Conservation (phyloP, 2,329 filamentous ascomycete species). For the Grosmannia penicillata region DNA sequence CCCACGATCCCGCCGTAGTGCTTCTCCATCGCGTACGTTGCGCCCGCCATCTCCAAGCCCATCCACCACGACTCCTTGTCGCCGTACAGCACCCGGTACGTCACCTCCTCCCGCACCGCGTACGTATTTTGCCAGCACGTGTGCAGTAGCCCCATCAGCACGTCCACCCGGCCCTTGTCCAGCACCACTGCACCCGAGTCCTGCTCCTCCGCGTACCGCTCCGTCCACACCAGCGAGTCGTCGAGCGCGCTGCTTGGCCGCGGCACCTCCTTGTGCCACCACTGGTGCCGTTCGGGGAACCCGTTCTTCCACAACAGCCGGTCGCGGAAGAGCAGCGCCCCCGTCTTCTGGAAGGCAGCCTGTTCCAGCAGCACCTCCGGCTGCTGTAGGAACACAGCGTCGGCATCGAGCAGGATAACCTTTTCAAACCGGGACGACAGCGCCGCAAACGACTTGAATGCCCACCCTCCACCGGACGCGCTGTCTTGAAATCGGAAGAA, state of each 20-base stretch:
- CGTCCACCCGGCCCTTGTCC: constrained; percentile 1
- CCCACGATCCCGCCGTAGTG: constrained; percentile 3
- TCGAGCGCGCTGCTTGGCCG: constrained; percentile 2
- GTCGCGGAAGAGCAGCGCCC: constrained; percentile 2
- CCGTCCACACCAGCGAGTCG: constrained; percentile 1
- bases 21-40: not conserved
- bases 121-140: constrained; percentile 4
- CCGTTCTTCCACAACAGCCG: constrained; percentile 1
- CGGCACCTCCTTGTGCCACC: constrained; percentile 4
- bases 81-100: constrained; percentile 2
- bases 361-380: constrained; percentile 1
- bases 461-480: constrained; percentile 1
- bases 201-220: constrained; percentile 1
- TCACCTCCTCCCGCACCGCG: constrained; percentile 1
- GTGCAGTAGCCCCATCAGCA: constrained; percentile 2
- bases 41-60: constrained; percentile 1
- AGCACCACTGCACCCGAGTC: constrained; percentile 3
- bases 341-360: not conserved
- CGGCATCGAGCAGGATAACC: constrained; percentile 3
- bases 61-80: constrained; percentile 6
- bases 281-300: constrained; percentile 1
- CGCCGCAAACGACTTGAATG: constrained; percentile 3
- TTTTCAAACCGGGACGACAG: constrained; percentile 3
- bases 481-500: not conserved
- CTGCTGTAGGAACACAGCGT: constrained; percentile 3